Percentiles rank a stretch among this genome's conserved stretches.
Conservation (phyloP, 2,329 filamentous ascomycete species). For the Teratosphaeriaceae sp. region DNA sequence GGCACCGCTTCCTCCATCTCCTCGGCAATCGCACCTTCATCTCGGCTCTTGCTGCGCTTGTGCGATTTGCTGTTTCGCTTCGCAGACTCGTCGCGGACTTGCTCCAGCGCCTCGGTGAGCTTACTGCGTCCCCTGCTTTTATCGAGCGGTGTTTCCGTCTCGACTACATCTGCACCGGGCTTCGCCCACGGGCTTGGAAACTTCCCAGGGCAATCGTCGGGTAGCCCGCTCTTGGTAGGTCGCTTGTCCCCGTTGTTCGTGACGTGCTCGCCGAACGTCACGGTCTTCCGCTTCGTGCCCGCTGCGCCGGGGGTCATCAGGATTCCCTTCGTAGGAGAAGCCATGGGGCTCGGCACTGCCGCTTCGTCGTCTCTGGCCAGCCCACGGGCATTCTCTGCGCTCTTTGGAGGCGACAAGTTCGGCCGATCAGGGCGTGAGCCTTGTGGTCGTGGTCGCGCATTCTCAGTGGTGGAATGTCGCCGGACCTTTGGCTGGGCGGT, state of each 20-base stretch:
- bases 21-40: constrained; percentile 56
- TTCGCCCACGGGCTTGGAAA: constrained; percentile 45
- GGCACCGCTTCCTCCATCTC: constrained; percentile 69
- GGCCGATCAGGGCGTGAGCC: constrained; percentile 17
- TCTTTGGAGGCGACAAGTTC: constrained; percentile 22
- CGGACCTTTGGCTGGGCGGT: constrained; percentile 34
- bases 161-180: constrained; percentile 14
- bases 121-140: constrained; percentile 31
- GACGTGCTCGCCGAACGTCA: constrained; percentile 53
- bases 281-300: constrained; percentile 51
- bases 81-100: constrained; percentile 35
- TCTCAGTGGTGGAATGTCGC: constrained; percentile 25
- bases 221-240: constrained; percentile 40
- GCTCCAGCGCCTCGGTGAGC: constrained; percentile 39
- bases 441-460: constrained; percentile 12
- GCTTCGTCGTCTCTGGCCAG: constrained; percentile 12
- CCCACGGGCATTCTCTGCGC: constrained; percentile 20
- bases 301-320: constrained; percentile 57
- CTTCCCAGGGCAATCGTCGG: constrained; percentile 42
- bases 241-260: constrained; percentile 49
- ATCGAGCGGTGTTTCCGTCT: constrained; percentile 24
- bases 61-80: constrained; percentile 19
- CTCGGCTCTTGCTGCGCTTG: constrained; percentile 24
- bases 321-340: constrained; percentile 53
- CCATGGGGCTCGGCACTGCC: constrained; percentile 25